Percentiles rank a stretch among this genome's conserved stretches.
These are phyloP conservation scores for Astrothelium subdiscretum DNA, from an alignment of 495 filamentous ascomycete genomes.

Conservation along the genomic window DNA sequence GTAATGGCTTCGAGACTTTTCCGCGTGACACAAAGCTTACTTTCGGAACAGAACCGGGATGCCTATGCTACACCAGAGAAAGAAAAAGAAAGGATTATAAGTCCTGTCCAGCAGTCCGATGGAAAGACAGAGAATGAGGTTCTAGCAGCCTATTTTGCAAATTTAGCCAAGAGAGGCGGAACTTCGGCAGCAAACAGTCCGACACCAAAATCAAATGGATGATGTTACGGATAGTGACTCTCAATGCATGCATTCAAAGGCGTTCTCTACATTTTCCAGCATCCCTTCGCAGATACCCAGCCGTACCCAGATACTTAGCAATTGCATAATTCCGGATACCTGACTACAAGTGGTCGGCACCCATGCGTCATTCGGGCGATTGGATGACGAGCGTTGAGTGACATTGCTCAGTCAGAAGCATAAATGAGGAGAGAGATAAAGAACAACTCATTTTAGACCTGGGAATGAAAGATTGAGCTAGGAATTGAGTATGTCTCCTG, in stretches of 20 bases:
- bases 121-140: neutral
- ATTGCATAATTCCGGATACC: too few species aligned
- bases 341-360: too few species aligned
- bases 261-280: neutral
- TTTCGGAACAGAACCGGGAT: neutral
- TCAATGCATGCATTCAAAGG: neutral
- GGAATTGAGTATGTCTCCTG: too few species aligned
- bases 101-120: neutral
- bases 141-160: neutral
- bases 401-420: too few species aligned
- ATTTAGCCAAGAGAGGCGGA: neutral
- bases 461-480: too few species aligned
- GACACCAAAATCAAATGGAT: neutral
- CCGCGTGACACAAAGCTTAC: neutral
- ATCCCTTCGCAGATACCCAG: neutral
- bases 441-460: too few species aligned
- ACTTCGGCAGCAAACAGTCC: neutral
- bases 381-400: too few species aligned
- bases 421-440: too few species aligned
- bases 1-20: slow-evolving; percentile 30
- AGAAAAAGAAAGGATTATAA: neutral
- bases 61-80: neutral
- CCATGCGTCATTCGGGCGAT: too few species aligned
- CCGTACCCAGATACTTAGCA: neutral
- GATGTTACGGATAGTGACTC: neutral